Evolutionary conservation across 129 eudicot genomes (phyloP).

Genomic region (Sambucus nigra): DNA sequence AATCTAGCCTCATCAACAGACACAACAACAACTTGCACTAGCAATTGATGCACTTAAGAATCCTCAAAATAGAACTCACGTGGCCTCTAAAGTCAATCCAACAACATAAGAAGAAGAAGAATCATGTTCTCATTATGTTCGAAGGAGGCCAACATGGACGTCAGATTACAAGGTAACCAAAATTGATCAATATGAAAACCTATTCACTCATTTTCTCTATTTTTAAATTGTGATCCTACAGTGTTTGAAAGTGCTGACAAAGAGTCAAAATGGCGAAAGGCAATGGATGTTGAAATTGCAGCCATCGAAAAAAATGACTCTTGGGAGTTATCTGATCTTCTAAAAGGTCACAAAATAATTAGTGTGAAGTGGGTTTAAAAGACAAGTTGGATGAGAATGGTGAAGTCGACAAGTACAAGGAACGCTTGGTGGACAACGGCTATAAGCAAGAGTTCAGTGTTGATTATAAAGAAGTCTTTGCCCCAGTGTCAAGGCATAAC

Average conservation of each 20-base stretch:
- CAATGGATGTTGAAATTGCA: conserved; percentile 6
- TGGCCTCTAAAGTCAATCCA: no score
- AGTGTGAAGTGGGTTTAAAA: neutral
- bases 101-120: no score
- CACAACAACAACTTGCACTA: neutral
- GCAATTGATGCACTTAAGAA: neutral
- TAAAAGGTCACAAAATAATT: neutral
- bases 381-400: neutral
- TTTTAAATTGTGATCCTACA: conserved; percentile 3
- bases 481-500: neutral
- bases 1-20: no score
- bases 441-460: neutral
- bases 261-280: conserved; percentile 1
- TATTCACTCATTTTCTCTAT: neutral
- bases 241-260: conserved; percentile 6
- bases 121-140: neutral
- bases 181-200: neutral
- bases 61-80: no score
- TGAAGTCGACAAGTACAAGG: no score
- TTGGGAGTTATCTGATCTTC: neutral
- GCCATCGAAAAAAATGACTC: neutral
- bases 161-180: neutral
- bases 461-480: neutral
- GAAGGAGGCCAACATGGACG: neutral
- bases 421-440: neutral